Conservation (phyloP, 345 rosid genomes). For the Gossypium anomalum region DNA sequence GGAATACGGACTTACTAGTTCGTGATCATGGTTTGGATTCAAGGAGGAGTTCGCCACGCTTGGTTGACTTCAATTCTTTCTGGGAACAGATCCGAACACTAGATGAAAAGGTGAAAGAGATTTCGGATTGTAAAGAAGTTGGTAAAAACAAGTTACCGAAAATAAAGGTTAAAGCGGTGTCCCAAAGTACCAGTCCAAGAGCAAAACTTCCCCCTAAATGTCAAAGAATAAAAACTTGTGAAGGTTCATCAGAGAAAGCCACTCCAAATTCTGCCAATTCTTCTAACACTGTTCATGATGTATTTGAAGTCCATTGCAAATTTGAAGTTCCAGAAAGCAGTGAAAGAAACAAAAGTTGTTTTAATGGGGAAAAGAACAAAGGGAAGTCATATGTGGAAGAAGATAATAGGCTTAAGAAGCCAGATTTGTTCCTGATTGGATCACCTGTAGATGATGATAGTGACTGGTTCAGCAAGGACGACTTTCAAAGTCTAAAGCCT, state of each 20-base stretch:
- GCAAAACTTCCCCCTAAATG: conserved; percentile 15
- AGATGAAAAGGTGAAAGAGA: conserved; percentile 46
- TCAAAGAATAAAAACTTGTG: conserved; percentile 32
- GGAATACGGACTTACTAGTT: conserved; percentile 27
- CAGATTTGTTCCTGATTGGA: conserved; percentile 16
- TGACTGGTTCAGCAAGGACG: conserved; percentile 31
- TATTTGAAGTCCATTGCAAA: conserved; percentile 52
- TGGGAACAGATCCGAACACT: conserved; percentile 60
- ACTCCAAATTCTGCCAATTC: conserved; percentile 21
- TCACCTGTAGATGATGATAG: conserved; percentile 15
- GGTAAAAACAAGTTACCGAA: conserved; percentile 23
- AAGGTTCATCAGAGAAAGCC: conserved; percentile 15
- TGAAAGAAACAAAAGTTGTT: conserved; percentile 17
- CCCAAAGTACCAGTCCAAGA: conserved; percentile 32
- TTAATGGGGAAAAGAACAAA: conserved; percentile 10
- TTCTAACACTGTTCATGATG: conserved; percentile 45
- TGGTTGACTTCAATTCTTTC: conserved; percentile 31
- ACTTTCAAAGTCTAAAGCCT: background rate
- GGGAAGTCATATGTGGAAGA: conserved; percentile 22
- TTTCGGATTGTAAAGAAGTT: conserved; percentile 36
- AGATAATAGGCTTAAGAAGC: conserved; percentile 37
- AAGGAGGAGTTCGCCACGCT: conserved; percentile 26
- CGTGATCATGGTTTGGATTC: conserved; percentile 24
- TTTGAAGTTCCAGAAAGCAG: conserved; percentile 35
- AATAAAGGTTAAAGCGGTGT: conserved; percentile 33